Evolutionary conservation across 352 stramenopile species (phyloP).

Genomic region (Phytophthora ohioensis): DNA sequence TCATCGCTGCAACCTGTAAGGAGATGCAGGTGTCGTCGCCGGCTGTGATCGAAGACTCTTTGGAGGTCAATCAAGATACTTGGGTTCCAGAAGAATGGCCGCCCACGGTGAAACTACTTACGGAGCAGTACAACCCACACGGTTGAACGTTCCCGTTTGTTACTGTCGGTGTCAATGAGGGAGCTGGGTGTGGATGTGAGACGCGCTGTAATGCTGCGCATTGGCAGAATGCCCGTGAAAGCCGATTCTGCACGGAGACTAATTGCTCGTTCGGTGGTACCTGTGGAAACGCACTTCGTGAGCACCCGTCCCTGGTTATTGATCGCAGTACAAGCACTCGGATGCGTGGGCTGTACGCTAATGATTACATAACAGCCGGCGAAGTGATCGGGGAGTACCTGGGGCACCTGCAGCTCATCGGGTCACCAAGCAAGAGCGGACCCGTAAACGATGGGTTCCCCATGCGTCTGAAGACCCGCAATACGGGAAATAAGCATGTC

Average conservation of each 20-base stretch:
- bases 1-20: too few relatives aligned
- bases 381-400: background rate
- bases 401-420: background rate
- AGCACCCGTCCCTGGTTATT: background rate
- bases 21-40: too few relatives aligned
- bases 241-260: background rate
- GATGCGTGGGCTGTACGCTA: background rate
- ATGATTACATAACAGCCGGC: background rate
- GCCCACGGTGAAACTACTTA: too few relatives aligned
- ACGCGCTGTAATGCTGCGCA: background rate
- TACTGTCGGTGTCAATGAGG: too few relatives aligned
- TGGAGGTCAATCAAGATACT: too few relatives aligned
- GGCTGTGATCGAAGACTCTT: too few relatives aligned
- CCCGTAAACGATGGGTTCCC: background rate
- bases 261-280: background rate
- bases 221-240: background rate
- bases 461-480: slow-evolving; percentile 4
- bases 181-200: too few relatives aligned
- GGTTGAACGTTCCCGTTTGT: too few relatives aligned
- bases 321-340: background rate
- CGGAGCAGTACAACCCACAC: too few relatives aligned
- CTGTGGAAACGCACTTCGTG: background rate
- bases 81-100: too few relatives aligned
- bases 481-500: background rate
- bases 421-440: background rate